Conservation (phyloP, 345 rosid species). For the Lagerstroemia speciosa region DNA sequence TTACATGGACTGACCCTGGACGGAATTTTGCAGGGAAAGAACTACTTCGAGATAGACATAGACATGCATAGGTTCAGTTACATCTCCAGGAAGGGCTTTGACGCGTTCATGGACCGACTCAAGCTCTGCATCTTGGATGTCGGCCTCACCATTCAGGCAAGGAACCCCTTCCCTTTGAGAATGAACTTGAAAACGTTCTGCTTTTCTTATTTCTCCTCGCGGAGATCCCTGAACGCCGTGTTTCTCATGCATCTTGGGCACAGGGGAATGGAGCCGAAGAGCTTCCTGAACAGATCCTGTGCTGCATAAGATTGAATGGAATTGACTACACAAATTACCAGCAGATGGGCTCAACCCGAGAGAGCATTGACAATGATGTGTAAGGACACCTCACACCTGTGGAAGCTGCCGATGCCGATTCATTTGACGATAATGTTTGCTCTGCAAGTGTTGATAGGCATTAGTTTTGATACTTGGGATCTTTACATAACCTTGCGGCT, state of each 20-base stretch:
- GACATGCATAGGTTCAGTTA: slow-evolving; percentile 97
- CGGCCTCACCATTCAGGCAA: slow-evolving; percentile 93
- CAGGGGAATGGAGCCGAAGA: slow-evolving; percentile 90
- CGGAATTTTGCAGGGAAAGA: slow-evolving; percentile 52
- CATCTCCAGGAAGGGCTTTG: slow-evolving; percentile 83
- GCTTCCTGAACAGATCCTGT: slow-evolving; percentile 83
- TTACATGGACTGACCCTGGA: slow-evolving; percentile 34
- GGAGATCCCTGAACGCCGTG: slow-evolving; percentile 6
- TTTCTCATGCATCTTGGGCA: slow-evolving; percentile 15
- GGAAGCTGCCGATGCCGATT: not conserved
- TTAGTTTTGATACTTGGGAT: not conserved
- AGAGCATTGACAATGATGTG: not conserved
- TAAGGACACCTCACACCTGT: not conserved
- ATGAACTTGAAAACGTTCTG: not conserved
- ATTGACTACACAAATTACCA: slow-evolving; percentile 65
- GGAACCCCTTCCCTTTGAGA: not conserved
- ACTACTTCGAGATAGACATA: slow-evolving; percentile 80
- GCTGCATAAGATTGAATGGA: slow-evolving; percentile 70
- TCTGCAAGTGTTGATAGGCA: not conserved
- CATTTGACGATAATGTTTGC: not conserved
- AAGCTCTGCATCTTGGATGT: slow-evolving; percentile 72
- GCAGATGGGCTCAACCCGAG: slow-evolving; percentile 46
- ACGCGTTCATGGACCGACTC: slow-evolving; percentile 65
- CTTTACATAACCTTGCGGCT: not conserved
- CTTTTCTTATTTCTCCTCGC: not conserved